Evolutionary conservation across 2,329 filamentous ascomycete species (phyloP), one percentile per base, ranked within the genome.

Genomic region (Colletotrichum sidae): DNA sequence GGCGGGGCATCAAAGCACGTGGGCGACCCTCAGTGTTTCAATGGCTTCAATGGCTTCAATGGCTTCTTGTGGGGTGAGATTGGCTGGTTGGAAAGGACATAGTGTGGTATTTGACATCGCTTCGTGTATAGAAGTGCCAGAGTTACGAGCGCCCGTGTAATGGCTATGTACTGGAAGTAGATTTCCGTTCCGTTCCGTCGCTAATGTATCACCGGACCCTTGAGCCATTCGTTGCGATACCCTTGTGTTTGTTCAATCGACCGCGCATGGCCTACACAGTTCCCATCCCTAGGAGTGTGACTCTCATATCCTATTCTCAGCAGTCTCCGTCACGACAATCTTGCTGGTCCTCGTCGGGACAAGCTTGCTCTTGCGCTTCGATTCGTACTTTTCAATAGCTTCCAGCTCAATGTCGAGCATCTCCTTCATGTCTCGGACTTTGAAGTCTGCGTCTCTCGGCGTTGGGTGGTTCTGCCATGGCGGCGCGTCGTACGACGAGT

Each of bases 401-500:
- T 39, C 54, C 12, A 65, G 11, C 8, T 65, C 62, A 9, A 56
- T 6, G 2, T 39, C 37, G 12, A 47, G 17, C 1, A 41, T 15
- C 10, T 39, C 60, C 13, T 65, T 47, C 1, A 62, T 33, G n/a
- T 56, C 46, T 7, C 38, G 37, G 13, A 34, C 17, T 10, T 53
- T 62, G 52, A 62, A 62, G 3, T 61, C 52, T 3, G 17, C 15
- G 11, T 11, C 33, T 35, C 25, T 47, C 6, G 58, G 62, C 13
- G 62, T 56, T 2, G 57, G 7, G 2, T 52, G n/a, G 4, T 50
- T 44, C 11, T 45, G 57, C 62, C 62, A 65, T 34, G 57, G 53
- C 8, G 52, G 47, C 6, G 58, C 45, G 9, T 62, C 59, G 46
- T 49, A 41, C 62, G 58, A 65, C 2, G 38, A n/a, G 4, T 52